Base-by-base conservation (phyloP, 1,284 basidiomycete genomes). In the Cystodermella granulosa region DNA sequence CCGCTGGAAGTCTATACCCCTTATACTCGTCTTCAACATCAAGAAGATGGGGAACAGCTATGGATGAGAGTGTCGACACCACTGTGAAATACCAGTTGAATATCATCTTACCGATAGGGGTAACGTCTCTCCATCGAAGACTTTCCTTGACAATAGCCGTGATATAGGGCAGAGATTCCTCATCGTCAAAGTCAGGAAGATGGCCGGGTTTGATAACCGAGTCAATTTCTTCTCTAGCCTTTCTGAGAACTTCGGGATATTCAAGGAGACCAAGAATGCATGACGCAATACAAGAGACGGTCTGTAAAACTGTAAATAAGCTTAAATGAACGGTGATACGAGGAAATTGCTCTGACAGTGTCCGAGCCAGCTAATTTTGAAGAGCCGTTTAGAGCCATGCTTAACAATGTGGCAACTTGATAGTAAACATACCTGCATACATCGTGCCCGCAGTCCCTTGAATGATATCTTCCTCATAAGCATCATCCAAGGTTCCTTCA, bases 201-300 rank as follows among this genome's bases (percentile, higher is more conserved):
- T 58, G 55, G 7, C 58, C 57, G 1, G 39, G 23, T 1, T 57
- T 58, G 5, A 70, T 46, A 14, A 73, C 59, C 1, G 40, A n/a
- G 40, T 74, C 70, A 15, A 74, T 54, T 46, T 74, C 69, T 4
- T 42, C 47, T 39, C 69, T 69, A 1, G 68, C 62, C 34, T 59
- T 60, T 20, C 51, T 50, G 34, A 67, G 58, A 2, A 64, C 63
- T 6, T 63, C 57, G 0, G 70, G 72, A 41, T 63, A 50, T 2
- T 54, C 31, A 6, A 62, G 45, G 53, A 71, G 59, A 16, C 55
- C 59, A 16, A 68, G 51, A 14, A 68, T 54, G 40, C 66, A 63
- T 8, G 60, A 53, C 2, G 45, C 37, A 5, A 63, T 31, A 2
- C 54, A 44, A 14, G 61, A 52, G 7, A 55, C 49, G 6, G 60